Percentiles rank a stretch among this genome's conserved stretches.
Conservation (phyloP, 2,329 filamentous ascomycete species). For the Mycosphaerella arachidis region DNA sequence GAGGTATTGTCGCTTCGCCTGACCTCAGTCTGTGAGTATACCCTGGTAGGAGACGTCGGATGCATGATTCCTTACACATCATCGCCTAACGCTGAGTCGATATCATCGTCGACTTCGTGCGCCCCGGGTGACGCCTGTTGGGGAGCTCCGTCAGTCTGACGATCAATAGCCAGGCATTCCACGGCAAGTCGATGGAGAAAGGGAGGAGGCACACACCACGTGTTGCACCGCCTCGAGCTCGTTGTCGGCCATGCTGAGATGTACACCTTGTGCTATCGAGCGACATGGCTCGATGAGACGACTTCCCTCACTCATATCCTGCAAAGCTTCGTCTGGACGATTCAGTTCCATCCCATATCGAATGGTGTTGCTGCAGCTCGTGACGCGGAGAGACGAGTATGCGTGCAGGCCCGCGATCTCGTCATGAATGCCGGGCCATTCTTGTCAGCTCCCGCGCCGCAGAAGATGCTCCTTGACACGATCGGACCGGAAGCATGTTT, state of each 20-base stretch:
- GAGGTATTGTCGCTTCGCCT: background rate
- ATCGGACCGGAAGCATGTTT: background rate
- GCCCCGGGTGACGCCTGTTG: background rate
- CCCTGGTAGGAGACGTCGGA: background rate
- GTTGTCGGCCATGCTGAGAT: background rate
- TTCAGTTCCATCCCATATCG: no score
- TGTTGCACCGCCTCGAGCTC: background rate
- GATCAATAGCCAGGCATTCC: background rate
- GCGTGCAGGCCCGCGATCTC: no score
- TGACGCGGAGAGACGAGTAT: no score
- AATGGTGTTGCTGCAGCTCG: no score
- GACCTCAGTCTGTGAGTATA: slow-evolving; percentile 1
- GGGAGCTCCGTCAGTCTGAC: background rate
- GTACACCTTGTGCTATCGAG: background rate
- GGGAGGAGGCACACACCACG: background rate
- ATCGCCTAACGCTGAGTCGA: background rate
- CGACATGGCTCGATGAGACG: no score
- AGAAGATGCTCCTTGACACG: background rate
- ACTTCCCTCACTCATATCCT: no score
- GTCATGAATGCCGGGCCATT: no score
- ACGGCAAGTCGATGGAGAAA: background rate
- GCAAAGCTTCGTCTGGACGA: no score
- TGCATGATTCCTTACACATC: background rate
- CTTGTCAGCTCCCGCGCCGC: no score
- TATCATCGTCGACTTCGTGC: background rate